Base-by-base conservation (phyloP, 257 asterid species). In the Jasminum sambac region DNA sequence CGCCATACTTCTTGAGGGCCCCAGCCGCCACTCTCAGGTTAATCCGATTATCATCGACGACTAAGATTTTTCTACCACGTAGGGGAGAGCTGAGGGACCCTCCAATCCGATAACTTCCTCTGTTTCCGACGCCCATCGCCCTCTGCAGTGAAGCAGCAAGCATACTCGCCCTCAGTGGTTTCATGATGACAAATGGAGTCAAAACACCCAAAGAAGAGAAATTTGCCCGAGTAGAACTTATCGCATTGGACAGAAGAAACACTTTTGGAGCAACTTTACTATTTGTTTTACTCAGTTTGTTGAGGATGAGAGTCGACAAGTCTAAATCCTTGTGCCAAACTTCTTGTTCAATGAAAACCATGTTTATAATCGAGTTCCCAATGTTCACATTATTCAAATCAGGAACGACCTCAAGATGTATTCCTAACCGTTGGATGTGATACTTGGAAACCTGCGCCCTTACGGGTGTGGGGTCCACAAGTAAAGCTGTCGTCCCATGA, bases 1-100 rank as follows among this genome's bases (percentile, higher is more conserved):
- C 99, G 14, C 99, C 99, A 57, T 95, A 95, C 83, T 88, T 95
- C 64, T 80, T 87, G 52, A 95, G 81, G 40, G 96, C 95, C 23
- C 95, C 95, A 17, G 91, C 90, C 14, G 99, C 97, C 43, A 95
- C 99, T 74, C 84, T 85, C 37, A 95, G 97, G 82, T 95, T 95
- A 77, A 95, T 97, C 17, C 63, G 85, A 68, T 91, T 90, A 69
- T 95, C 99, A 72, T 95, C 99, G 8, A 95, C 97, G 2, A 95
- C 96, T 48, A 95, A 79, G 62, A 95, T 84, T 74, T 81, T 88
- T 70, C 95, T 87, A 68, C 96, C 98, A 7, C 52, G 86, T 52
- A 95, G 96, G 69, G 91, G 96, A 73, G 68, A 82, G 75, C 89
- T 77, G 38, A 91, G 89, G 58, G 91, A 75, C 75, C 83, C 90